Base-by-base conservation (phyloP, 2,329 filamentous ascomycete species). In the Nothopassalora personata region DNA sequence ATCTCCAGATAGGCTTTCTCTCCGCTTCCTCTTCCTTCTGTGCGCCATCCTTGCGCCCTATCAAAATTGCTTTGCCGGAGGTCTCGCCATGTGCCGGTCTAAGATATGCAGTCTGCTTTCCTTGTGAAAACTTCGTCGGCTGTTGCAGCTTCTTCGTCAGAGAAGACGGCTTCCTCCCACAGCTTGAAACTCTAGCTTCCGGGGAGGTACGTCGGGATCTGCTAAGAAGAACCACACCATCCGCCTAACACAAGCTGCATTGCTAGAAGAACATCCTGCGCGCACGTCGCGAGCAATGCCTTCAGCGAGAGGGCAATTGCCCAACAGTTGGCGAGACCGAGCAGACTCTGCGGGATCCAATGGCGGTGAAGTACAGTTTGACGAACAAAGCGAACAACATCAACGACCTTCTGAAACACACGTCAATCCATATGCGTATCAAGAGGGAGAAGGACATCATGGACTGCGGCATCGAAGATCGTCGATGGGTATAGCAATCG, bases 401-500 rank as follows among this genome's bases (percentile, higher is more conserved):
- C 67, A 67, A 46, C 58, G 59, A 52, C 53, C 57, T 18, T 60
- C 62, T 31, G 55, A 58, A 56, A 47, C 33, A 9, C 53, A 55
- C 46, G 34, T 54, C 39, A 60, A 53, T 10, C 63, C 64, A 13
- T 64, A 62, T n/a, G 58, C 61, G 19, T 57, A 59, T 33, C 60
- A 60, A 48, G 49, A 51, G n/a, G 58, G 56, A 15, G 61, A 62
- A 30, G 58, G 60, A 13, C 59, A 66, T 52, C 65, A 66, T 43
- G 63, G 56, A 13, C 56, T 79, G 53, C 70, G 76, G 31, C 63
- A 71, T 36, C 69, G 76, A 55, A 70, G 76, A 68, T 81, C 79
- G 27, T 80, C 78, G 7, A 75, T 80, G 66, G 76, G 76, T 8
- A 75, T 81, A 70, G 79, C 81, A 53, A 71, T 83, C 56, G 74